Conservation (phyloP, 73 alveolate species). For the Paramecium octaurelia region DNA sequence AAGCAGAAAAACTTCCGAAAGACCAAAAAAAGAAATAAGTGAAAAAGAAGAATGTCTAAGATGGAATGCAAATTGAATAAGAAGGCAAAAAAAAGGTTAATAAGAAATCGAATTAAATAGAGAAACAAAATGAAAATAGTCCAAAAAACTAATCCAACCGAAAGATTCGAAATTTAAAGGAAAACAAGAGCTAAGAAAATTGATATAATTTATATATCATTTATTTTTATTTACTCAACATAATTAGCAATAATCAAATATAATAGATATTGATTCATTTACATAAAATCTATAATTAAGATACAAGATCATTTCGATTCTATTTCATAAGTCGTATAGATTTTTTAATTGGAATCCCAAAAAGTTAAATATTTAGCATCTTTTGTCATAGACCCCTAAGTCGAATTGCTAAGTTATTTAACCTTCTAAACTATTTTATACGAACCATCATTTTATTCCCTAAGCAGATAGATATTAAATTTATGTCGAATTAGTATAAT, state of each 20-base stretch:
- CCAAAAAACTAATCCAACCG: not conserved
- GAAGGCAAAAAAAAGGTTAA: not conserved
- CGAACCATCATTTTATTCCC: not conserved
- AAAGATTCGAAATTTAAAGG: not conserved
- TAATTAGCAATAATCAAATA: not conserved
- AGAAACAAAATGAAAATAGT: not conserved
- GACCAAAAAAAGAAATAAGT: not conserved
- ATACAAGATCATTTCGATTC: not conserved
- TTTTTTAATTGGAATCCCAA: not conserved
- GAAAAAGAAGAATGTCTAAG: not conserved
- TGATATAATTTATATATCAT: not conserved
- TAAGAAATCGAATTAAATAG: not conserved
- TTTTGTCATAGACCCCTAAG: not conserved
- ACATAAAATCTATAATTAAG: not conserved
- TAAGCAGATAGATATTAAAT: not conserved
- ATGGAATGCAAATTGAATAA: not conserved
- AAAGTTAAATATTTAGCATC: not conserved
- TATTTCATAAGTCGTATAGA: not conserved
- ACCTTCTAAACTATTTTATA: not conserved
- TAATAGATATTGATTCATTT: too few relatives aligned
- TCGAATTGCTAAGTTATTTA: not conserved
- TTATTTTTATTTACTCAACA: not conserved
- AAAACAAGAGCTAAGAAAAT: not conserved
- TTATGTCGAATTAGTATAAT: not conserved
- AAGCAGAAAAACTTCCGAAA: conserved; percentile 11